Base-by-base conservation (phyloP, 176 grass and related monocot genomes). In the Oryza officinalis region DNA sequence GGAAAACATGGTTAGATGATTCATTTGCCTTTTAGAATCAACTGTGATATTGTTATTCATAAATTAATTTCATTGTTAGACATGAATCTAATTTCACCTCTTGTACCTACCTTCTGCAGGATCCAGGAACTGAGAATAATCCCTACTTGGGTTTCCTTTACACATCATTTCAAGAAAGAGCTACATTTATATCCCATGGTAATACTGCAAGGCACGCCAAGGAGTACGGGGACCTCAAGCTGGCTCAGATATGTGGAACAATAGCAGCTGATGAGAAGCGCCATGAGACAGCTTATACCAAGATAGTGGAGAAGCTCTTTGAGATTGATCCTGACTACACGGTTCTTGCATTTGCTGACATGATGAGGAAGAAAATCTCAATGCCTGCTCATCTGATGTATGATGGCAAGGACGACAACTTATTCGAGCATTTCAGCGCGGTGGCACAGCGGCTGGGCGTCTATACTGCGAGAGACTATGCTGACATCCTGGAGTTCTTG, bases 231-330 rank as follows among this genome's bases (percentile, higher is more conserved):
- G 89, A 92, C 63, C 83, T 92, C 38, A 94, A 94, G 77, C 84
- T 94, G 49, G 89, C 92, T 32, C 89, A 94, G 86, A 91, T 94
- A 43, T 92, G 92, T 72, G 89, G 92, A 44, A 85, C 83, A 0
- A 94, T 94, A 76, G 92, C 92, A 84, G 86, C 92, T 50, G 92
- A 94, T 71, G 92, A 94, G 67, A 94, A 94, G 86, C 92, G 92
- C 33, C 92, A 94, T 11, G 92, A 94, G 80, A 94, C 86, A 20
- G 92, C 92, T 4, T 94, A 94, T 80, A 94, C 89, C 68, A 94
- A 92, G 83, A 91, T 94, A 69, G 89, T 91, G 4, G 83, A 91
- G 66, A 94, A 94, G 80, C 92, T 92, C 10, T 89, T 94, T 37
- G 92, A 94, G 67, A 84, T 89, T 11, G 89, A 94, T 82, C 92